Base-by-base conservation (phyloP, 2,329 filamentous ascomycete genomes). In the Metarhizium humberi region DNA sequence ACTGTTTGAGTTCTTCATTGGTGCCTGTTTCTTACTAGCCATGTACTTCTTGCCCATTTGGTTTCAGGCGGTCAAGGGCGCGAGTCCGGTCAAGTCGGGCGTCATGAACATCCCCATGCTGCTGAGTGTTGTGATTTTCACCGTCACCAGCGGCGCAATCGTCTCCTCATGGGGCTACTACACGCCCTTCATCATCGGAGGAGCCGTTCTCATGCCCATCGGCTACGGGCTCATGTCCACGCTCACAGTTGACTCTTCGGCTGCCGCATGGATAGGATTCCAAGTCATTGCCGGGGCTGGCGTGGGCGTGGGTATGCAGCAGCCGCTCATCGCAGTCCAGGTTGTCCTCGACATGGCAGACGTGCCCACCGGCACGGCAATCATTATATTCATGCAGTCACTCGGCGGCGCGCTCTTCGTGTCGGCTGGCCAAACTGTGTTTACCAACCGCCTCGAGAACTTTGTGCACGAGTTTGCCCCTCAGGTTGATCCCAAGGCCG, bases 401-500 rank as follows among this genome's bases (percentile, higher is more conserved):
- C 63, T 76, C 0, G 73, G 73, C 11, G 72, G 72, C 6, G 67
- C 72, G 2, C 57, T 81, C 0, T 80, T 78, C 55, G 71, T 81
- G 6, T 72, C 74, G 1, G 69, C 77, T 5, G 78, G 69, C 0
- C 72, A 81, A 57, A 74, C 72, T 11, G 71, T 81, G 13, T 80
- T 81, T 57, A 73, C 71, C 49, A 79, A 78, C 59, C 65, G 69
- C 8, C 69, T 82, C 2, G 61, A 74, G 20, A 58, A 66, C 11
- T 67, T 73, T 45, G 56, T 78, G 6, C 61, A 59, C 3, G 62
- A 63, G n/a, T 60, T 65, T 51, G 66, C 72, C 2, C 74, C 74
- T 0, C 60, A 52, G 0, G 52, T 76, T 1, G 63, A 73, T 32
- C 66, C 71, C 1, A 4, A 56, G 1, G 49, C 59, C 4, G 64